Base-by-base conservation (phyloP, 164 flowering plant species). In the Dillenia turbinata region DNA sequence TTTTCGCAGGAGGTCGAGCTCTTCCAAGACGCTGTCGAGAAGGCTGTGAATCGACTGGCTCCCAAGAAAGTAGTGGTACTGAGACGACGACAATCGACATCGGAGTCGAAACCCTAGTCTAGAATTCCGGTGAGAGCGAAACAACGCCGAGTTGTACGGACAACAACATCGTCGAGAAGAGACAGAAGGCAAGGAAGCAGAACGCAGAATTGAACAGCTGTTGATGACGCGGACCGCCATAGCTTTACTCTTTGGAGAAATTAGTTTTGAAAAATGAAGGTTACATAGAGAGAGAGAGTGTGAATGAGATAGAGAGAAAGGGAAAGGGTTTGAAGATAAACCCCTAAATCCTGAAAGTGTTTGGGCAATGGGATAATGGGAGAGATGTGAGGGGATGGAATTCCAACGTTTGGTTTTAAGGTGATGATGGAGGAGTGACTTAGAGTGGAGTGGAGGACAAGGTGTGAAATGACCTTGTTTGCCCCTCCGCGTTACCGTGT, bases 201-300 rank as follows among this genome's bases (percentile, higher is more conserved):
- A 77, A 72, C 84, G 89, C 17, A 83, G 44, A 61, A 81, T 17
- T 0, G 83, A 66, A 68, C 76, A 81, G 52, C 70, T 52, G 72
- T 78, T 82, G n/a, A 73, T 78, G 12, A 78, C 79, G 59, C 92
- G 83, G 65, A 82, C 79, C 49, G 87, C 83, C 90, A 82, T 85
- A 63, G 63, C 63, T 49, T 17, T 69, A 51, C 17, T 15, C 6
- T 5, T 4, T 33, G 7, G 12, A 33, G 47, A 19, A 45, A 49
- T 57, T 45, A 50, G 11, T 13, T 15, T 10, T 10, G 17, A 16
- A 19, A 59, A 12, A 45, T 68, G 44, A 47, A 52, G 62, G 16
- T 44, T 40, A 24, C 56, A 45, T 51, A 52, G 24, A 19, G 47
- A 53, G 1, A 10, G 43, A 13, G 8, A 22, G 9, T 2, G 17